Conservation (phyloP, 2,329 filamentous ascomycete species). For the Beauveria medogensis region DNA sequence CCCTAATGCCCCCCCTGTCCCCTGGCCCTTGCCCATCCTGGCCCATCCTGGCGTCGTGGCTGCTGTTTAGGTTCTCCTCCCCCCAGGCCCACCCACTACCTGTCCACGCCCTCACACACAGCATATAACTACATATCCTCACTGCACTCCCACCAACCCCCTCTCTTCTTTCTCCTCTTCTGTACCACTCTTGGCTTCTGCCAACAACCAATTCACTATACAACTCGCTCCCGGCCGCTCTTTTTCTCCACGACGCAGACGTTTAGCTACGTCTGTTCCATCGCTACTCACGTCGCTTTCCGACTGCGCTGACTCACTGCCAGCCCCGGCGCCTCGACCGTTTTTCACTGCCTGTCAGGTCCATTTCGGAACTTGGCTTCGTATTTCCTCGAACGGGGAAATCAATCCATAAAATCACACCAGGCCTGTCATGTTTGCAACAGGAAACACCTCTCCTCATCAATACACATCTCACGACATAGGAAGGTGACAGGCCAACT, state of each 20-base stretch:
- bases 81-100: not conserved
- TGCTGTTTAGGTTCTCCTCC: not conserved
- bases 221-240: conserved; percentile 7
- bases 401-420: conserved; percentile 14
- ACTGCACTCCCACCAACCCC: conserved; percentile 8
- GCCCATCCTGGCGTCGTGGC: not conserved
- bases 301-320: conserved; percentile 1
- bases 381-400: conserved; percentile 25
- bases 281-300: not conserved
- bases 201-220: conserved; percentile 5
- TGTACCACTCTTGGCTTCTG: conserved; percentile 13
- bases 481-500: conserved; percentile 50
- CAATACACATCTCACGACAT: conserved; percentile 49
- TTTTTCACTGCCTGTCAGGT: conserved; percentile 18
- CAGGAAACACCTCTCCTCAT: conserved; percentile 45
- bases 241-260: not conserved
- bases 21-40: not conserved
- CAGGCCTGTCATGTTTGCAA: conserved; percentile 44
- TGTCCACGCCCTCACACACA: conserved; percentile 7
- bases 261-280: conserved; percentile 5
- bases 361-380: conserved; percentile 22
- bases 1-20: not conserved
- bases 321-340: conserved; percentile 14
- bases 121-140: conserved; percentile 9
- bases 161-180: conserved; percentile 8